Evolutionary conservation across 2,329 filamentous ascomycete genomes (phyloP).

Genomic region (Leptodontidium sp.): DNA sequence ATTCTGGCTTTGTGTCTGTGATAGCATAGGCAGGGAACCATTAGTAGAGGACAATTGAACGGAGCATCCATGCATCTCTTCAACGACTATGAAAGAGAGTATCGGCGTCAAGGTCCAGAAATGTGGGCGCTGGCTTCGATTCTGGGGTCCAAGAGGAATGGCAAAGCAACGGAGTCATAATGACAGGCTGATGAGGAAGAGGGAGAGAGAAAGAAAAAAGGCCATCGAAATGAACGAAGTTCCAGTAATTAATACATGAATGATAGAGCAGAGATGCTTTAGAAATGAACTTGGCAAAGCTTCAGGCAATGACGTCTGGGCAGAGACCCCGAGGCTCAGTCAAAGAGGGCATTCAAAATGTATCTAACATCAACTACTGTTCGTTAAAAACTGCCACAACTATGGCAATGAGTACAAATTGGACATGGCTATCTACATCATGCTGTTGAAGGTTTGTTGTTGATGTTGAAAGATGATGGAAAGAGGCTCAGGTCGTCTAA

Average conservation of each 20-base stretch:
- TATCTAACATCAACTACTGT: background rate
- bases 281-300: too few relatives aligned
- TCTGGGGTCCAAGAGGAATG: background rate
- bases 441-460: background rate
- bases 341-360: background rate
- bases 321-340: background rate
- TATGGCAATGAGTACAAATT: background rate
- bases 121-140: background rate
- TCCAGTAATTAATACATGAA: too few relatives aligned
- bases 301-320: too few relatives aligned
- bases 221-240: background rate
- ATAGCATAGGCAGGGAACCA: too few relatives aligned
- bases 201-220: background rate
- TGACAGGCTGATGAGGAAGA: background rate
- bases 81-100: background rate
- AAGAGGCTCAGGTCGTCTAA: background rate
- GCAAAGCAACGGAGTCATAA: background rate
- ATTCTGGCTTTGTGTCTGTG: too few relatives aligned
- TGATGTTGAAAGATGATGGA: background rate
- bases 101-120: background rate
- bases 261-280: too few relatives aligned
- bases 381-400: background rate
- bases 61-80: background rate
- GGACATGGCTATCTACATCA: background rate
- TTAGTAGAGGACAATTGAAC: background rate